A percentile compares a stretch with the other conserved stretches of the same genome.
These are phyloP conservation scores for Gryganskiella cystojenkinii DNA, from an alignment of 192 early-diverging fungal species.

Conservation along the genomic window DNA sequence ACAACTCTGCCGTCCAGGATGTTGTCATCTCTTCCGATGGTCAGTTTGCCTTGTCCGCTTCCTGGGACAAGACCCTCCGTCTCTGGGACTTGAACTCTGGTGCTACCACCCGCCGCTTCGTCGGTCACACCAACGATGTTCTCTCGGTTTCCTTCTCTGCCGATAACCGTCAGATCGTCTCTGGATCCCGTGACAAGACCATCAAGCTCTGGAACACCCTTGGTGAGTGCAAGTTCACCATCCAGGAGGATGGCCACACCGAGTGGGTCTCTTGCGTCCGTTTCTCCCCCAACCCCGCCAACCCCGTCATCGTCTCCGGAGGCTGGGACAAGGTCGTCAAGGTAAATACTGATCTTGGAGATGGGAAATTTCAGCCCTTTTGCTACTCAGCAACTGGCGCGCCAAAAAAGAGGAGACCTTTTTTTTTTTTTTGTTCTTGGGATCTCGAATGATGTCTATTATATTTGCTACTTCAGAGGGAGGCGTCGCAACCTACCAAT, in stretches of 20 bases:
- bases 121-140: constrained; percentile 98
- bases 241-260: constrained; percentile 96
- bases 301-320: constrained; percentile 97
- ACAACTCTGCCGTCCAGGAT: constrained; percentile 99
- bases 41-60: constrained; percentile 98
- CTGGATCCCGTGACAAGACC: constrained; percentile 97
- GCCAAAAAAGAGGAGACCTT: background rate
- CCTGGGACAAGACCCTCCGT: constrained; percentile 99
- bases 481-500: constrained; percentile 57
- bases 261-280: constrained; percentile 99
- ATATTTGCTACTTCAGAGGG: constrained; percentile 88
- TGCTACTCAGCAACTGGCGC: background rate
- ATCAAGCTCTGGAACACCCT: constrained; percentile 99
- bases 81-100: constrained; percentile 99
- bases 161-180: constrained; percentile 99
- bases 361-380: background rate
- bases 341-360: constrained; percentile 65
- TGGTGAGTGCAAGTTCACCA: constrained; percentile 99
- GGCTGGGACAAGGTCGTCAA: constrained; percentile 99
- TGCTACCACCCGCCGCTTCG: constrained; percentile 94
- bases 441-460: constrained; percentile 53
- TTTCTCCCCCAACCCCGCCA: constrained; percentile 99
- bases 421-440: constrained; percentile 16
- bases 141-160: constrained; percentile 99
- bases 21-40: constrained; percentile 99